Evolutionary conservation across 1,139 yeast species (phyloP), one percentile per base, ranked within the genome.

Genomic region (Waltiozyma sp.): DNA sequence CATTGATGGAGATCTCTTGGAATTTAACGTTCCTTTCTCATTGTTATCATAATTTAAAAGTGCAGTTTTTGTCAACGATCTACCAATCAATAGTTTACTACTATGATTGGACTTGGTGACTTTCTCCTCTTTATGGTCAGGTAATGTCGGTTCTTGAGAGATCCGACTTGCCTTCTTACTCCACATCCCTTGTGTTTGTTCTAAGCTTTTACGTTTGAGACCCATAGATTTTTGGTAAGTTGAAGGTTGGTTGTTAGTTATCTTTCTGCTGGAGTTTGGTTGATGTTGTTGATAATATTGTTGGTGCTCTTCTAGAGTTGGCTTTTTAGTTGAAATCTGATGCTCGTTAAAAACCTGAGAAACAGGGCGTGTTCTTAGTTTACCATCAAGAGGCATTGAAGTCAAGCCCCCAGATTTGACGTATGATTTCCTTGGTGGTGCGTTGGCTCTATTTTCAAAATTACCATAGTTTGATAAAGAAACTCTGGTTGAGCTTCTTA

Each of bases 401-500:
- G 54, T 43, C 28, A 55, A 38, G 3, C 58, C 56, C 31, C 47
- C 47, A 11, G 50, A 48, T 45, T 49, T 47, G 6, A 45, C 31
- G 19, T 44, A 35, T 1, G 58, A 54, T 28, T 51, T 51, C 40
- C 57, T 45, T 15, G 38, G 43, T n/a, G 39, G 43, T 3, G 6
- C 21, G 16, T 33, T 16, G 7, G 36, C 7, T 36, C 38, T 36
- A 16, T 36, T 23, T 36, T 36, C 43, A 11, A 45, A 47, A 2
- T 49, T 51, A 14, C 45, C 40, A 13, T 53, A 49, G 24, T 46
- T 54, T 3, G 53, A 19, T 24, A 55, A 42, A 2, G 59, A 53
- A 21, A 47, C 47, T 38, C 58, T 47, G 1, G 56, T 46, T 18
- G 52, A 42, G 23, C 47, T 50, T 10, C 41, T 46, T 8, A 51